Percentiles rank a stretch among this genome's conserved stretches.
These are phyloP conservation scores for Cornus suecica DNA, from an alignment of 148 eudicot species.

Conservation along the genomic window DNA sequence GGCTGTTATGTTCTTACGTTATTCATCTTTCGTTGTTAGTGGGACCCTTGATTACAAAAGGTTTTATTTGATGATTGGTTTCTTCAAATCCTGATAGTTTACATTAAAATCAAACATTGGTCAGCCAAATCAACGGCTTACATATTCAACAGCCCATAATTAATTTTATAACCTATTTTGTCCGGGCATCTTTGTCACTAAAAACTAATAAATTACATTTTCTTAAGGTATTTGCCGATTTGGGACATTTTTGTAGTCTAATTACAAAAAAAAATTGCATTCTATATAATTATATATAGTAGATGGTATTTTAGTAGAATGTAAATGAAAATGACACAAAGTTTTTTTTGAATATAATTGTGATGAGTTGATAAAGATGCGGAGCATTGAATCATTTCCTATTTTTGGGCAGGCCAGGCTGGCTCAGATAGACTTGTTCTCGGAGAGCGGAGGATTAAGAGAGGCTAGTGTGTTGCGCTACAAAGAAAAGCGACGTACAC, in stretches of 20 bases:
- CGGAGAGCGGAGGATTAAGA: conserved; percentile 65
- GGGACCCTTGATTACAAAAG: background rate
- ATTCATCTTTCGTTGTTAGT: background rate
- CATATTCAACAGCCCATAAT: background rate
- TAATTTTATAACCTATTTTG: background rate
- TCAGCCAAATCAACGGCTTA: background rate
- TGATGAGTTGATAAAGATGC: background rate
- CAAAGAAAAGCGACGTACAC: conserved; percentile 79
- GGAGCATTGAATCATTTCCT: background rate
- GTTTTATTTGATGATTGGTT: background rate
- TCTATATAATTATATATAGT: too few relatives aligned
- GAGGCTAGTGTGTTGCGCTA: conserved; percentile 87
- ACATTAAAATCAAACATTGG: background rate
- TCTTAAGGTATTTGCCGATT: background rate
- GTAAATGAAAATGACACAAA: background rate
- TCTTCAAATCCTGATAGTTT: too few relatives aligned
- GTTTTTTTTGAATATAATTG: background rate
- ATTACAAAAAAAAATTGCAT: too few relatives aligned
- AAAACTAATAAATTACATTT: background rate
- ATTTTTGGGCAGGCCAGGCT: conserved; percentile 52
- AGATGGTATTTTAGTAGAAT: background rate
- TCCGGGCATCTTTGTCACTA: background rate
- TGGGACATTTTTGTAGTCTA: background rate
- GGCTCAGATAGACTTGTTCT: conserved; percentile 76
- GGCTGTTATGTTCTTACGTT: background rate